Conservation (phyloP, 768 basidiomycete genomes). For the Tulasnella sp. region DNA sequence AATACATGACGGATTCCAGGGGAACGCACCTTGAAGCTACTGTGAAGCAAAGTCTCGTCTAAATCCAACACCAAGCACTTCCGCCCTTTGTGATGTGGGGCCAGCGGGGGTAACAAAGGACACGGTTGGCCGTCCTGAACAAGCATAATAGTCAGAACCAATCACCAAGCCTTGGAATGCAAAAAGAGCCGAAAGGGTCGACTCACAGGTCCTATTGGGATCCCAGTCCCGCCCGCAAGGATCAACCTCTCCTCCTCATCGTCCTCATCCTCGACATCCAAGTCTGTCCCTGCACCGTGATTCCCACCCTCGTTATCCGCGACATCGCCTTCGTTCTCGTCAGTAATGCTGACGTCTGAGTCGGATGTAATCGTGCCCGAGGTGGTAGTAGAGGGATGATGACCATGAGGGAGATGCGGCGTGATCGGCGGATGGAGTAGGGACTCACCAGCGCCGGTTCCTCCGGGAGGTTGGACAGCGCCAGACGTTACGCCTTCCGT, state of each 20-base stretch:
- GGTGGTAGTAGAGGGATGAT: too few species aligned
- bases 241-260: constrained; percentile 89
- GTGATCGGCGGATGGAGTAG: constrained; percentile 24
- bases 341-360: constrained; percentile 34
- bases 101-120: constrained; percentile 79
- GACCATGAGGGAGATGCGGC: not conserved
- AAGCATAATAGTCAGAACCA: constrained; percentile 4
- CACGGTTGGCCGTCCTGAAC: constrained; percentile 71
- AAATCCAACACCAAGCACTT: constrained; percentile 96
- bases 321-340: constrained; percentile 52
- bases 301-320: constrained; percentile 15
- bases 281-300: constrained; percentile 10
- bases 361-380: too few species aligned
- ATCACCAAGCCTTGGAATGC: not conserved
- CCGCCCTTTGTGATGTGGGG: constrained; percentile 67
- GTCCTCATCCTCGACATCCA: constrained; percentile 36
- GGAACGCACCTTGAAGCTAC: constrained; percentile 85
- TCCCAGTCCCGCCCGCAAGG: constrained; percentile 84
- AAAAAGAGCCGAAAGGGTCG: not conserved
- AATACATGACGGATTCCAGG: too few species aligned
- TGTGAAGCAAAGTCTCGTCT: constrained; percentile 94
- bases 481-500: constrained; percentile 86
- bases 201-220: constrained; percentile 84
- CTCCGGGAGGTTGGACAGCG: constrained; percentile 84
- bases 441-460: constrained; percentile 39